These are phyloP conservation scores for Rhynchospora tenuis DNA, from an alignment of 176 grass and related monocot species.

Conservation along the genomic window DNA sequence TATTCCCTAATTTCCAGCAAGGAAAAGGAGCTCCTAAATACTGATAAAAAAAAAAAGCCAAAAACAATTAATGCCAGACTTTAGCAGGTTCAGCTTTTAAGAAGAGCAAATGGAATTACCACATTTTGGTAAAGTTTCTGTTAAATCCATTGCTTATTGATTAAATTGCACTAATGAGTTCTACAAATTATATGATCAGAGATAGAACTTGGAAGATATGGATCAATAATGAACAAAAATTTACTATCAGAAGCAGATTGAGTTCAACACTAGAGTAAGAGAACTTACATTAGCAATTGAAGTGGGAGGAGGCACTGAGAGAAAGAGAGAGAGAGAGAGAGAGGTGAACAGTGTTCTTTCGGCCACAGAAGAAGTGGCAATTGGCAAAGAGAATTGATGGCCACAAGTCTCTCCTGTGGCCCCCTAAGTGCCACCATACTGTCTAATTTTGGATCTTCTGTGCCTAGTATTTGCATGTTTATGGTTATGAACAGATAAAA, in stretches of 20 bases:
- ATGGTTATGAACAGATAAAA: neutral
- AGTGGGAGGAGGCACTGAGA: neutral
- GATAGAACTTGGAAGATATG: neutral
- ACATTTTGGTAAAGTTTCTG: too few relatives aligned
- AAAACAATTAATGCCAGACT: too few relatives aligned
- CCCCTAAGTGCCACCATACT: neutral
- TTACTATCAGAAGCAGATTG: neutral
- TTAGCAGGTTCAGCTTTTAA: too few relatives aligned
- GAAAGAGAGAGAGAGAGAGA: neutral
- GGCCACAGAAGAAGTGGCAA: neutral
- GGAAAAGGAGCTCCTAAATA: neutral
- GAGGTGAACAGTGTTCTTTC: neutral
- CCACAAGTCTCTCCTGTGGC: conserved; percentile 17
- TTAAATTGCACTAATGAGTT: neutral
- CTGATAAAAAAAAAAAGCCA: neutral
- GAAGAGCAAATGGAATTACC: too few relatives aligned
- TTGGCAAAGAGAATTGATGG: neutral
- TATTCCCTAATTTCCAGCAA: neutral
- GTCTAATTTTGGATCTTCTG: neutral
- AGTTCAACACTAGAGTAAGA: neutral
- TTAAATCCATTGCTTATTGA: neutral
- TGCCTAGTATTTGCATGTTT: neutral
- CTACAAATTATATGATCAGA: neutral
- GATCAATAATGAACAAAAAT: neutral
- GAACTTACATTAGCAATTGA: neutral